Percentiles rank a stretch among this genome's conserved stretches.
Evolutionary conservation across 257 asterid genomes (phyloP).

Genomic region (Anisodus tanguticus): DNA sequence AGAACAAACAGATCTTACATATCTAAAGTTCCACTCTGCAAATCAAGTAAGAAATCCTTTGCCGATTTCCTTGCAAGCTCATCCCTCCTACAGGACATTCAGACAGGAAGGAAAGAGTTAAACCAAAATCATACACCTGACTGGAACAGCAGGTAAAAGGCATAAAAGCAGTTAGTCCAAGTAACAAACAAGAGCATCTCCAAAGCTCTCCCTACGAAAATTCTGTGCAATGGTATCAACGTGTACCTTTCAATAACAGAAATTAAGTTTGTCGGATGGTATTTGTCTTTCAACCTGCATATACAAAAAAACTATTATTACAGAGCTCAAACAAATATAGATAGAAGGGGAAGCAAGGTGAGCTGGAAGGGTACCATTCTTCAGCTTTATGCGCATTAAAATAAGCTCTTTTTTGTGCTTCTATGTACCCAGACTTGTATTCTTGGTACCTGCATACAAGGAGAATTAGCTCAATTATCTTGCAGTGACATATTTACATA

Average conservation of each 20-base stretch:
- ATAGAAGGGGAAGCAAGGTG: constrained; percentile 27
- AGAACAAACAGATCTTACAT: constrained; percentile 55
- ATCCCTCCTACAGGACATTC: constrained; percentile 67
- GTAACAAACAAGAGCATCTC: constrained; percentile 22
- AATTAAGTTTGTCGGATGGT: constrained; percentile 88
- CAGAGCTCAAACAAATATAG: constrained; percentile 12
- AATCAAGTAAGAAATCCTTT: constrained; percentile 81
- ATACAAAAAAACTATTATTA: constrained; percentile 36
- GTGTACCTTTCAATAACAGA: constrained; percentile 84
- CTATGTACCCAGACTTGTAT: constrained; percentile 80
- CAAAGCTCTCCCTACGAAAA: neutral
- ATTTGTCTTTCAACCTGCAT: constrained; percentile 93
- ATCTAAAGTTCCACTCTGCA: constrained; percentile 89
- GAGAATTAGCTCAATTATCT: constrained; percentile 24
- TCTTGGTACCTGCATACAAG: constrained; percentile 78
- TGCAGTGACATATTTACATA: constrained; percentile 6
- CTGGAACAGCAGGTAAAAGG: neutral
- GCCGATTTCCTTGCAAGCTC: constrained; percentile 79
- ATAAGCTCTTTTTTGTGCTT: constrained; percentile 83
- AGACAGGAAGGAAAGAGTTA: constrained; percentile 23
- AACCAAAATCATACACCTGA: constrained; percentile 19
- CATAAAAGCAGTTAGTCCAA: neutral
- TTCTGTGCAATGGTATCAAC: constrained; percentile 8
- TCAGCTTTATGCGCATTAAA: constrained; percentile 88
- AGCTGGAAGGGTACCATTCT: constrained; percentile 69